Evolutionary conservation across 108 stramenopile genomes (phyloP).

Genomic region (Cylindrotheca closterium): DNA sequence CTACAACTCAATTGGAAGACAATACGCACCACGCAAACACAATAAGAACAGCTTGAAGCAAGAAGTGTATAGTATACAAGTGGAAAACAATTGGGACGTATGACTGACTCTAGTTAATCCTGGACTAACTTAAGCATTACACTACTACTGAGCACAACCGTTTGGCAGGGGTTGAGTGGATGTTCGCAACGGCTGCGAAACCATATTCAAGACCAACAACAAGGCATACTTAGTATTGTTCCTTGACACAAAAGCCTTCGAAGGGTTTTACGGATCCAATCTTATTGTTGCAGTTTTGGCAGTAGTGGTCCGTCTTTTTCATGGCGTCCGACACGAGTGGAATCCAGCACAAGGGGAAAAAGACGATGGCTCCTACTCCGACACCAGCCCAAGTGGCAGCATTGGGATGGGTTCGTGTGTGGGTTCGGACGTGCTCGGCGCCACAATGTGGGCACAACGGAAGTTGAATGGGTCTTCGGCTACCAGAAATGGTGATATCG

Average conservation of each 20-base stretch:
- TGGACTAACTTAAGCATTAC: no score
- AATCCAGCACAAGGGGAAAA: slow-evolving; percentile 25
- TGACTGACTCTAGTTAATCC: no score
- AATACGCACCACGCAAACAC: no score
- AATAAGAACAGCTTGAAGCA: no score
- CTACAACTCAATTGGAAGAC: not conserved
- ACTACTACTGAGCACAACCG: no score
- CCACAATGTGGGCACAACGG: slow-evolving; percentile 10
- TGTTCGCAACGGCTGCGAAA: no score
- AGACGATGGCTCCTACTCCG: slow-evolving; percentile 10
- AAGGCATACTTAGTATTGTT: slow-evolving; percentile 10
- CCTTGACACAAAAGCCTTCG: slow-evolving; percentile 24
- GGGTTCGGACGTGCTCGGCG: slow-evolving; percentile 11
- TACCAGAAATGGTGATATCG: not conserved
- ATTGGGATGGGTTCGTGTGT: slow-evolving; percentile 19
- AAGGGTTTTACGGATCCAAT: slow-evolving; percentile 29
- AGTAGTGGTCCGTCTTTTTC: slow-evolving; percentile 33
- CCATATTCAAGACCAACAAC: no score
- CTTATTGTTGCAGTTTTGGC: slow-evolving; percentile 20
- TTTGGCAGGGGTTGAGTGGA: no score
- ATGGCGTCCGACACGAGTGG: slow-evolving; percentile 25
- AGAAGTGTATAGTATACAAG: no score
- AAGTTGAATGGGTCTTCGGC: slow-evolving; percentile 14
- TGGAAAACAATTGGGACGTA: no score
- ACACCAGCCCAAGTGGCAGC: slow-evolving; percentile 16